phyloP scores from a whole-genome alignment of 352 stramenopile species.

The Hyaloperonospora arabidopsidis region DNA sequence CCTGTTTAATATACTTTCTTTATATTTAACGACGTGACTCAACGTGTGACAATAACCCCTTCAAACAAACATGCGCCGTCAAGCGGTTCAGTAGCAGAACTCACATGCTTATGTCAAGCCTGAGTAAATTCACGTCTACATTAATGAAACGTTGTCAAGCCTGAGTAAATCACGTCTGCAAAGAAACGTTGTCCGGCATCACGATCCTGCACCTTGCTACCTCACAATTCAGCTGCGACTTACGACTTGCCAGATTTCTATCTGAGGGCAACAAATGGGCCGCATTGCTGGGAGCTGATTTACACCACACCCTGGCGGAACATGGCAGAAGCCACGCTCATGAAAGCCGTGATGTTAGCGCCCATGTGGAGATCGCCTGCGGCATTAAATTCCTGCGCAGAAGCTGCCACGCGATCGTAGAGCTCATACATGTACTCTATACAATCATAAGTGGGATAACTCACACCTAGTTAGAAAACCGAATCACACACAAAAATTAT shows the following conservation, averaged over 20 bases:
- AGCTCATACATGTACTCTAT: constrained; percentile 77
- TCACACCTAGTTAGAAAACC: constrained; percentile 7
- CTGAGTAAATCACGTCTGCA: constrained; percentile 11
- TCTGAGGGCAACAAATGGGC: neutral
- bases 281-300: constrained; percentile 3
- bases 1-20: no score
- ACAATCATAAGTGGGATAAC: constrained; percentile 1
- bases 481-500: no score
- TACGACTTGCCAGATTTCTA: constrained; percentile 4
- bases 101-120: constrained; percentile 20
- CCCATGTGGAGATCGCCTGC: constrained; percentile 80
- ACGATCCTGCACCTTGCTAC: constrained; percentile 8
- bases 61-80: no score
- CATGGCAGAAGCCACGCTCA: constrained; percentile 95
- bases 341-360: constrained; percentile 95
- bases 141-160: constrained; percentile 24
- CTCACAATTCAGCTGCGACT: constrained; percentile 6
- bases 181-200: constrained; percentile 3
- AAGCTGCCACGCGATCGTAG: constrained; percentile 61
- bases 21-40: no score
- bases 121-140: no score
- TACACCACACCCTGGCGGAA: constrained; percentile 95
- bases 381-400: constrained; percentile 70
- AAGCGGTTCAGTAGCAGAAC: constrained; percentile 7
- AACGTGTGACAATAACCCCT: no score